phyloP scores from a whole-genome alignment of 73 alveolate species.

The Effrenium voratum region DNA sequence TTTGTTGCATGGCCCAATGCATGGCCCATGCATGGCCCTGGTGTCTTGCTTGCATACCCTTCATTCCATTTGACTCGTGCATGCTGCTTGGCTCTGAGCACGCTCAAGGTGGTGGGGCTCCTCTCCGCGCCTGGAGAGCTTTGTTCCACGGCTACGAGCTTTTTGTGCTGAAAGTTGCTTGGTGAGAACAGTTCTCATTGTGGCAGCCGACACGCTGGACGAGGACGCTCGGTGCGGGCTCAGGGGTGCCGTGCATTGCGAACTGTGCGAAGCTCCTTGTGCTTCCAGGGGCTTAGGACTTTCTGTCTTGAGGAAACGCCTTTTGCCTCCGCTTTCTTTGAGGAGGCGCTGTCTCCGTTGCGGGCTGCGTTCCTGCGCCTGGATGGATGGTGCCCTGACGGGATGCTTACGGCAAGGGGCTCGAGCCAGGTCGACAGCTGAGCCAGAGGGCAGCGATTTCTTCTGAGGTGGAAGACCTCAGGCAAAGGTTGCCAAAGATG shows the following conservation, averaged over 20 bases:
- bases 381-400: conserved; percentile 83
- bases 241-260: too few species aligned
- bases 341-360: conserved; percentile 59
- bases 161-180: not conserved
- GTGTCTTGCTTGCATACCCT: too few species aligned
- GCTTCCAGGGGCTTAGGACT: not conserved
- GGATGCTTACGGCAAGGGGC: conserved; percentile 28
- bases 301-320: not conserved
- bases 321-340: not conserved
- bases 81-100: not conserved
- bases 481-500: conserved; percentile 49
- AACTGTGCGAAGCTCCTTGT: too few species aligned
- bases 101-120: conserved; percentile 75
- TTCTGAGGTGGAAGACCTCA: conserved; percentile 24
- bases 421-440: not conserved
- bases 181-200: conserved; percentile 2
- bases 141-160: conserved; percentile 28
- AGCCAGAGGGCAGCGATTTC: not conserved
- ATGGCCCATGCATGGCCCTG: too few species aligned
- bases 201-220: conserved; percentile 45
- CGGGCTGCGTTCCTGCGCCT: conserved; percentile 80
- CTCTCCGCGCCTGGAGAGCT: not conserved
- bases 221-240: conserved; percentile 34
- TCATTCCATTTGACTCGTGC: not conserved
- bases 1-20: too few species aligned